Percentiles rank a stretch among this genome's conserved stretches.
phyloP scores from a whole-genome alignment of 306 rosid species.

The Herpetospermum pedunculosum region DNA sequence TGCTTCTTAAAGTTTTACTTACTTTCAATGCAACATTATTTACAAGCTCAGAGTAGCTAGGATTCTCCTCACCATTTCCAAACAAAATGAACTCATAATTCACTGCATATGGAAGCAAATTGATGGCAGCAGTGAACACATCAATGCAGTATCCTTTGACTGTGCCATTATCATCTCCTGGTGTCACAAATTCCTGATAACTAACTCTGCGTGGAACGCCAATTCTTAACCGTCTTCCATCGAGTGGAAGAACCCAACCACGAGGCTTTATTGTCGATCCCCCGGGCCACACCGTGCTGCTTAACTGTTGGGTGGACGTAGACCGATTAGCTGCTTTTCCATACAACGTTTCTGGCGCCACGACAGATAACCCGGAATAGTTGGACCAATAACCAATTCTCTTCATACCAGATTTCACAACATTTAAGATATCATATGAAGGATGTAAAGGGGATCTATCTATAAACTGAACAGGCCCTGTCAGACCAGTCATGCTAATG shows the following conservation, averaged over 20 bases:
- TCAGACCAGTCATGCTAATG: conserved; percentile 25
- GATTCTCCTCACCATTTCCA: conserved; percentile 40
- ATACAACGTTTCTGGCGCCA: conserved; percentile 20
- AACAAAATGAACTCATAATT: conserved; percentile 30
- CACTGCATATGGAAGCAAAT: conserved; percentile 35
- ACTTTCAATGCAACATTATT: conserved; percentile 22
- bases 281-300: conserved; percentile 32
- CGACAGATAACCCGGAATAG: conserved; percentile 29
- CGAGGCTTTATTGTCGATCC: conserved; percentile 29
- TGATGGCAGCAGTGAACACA: conserved; percentile 33
- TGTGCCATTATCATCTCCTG: conserved; percentile 12
- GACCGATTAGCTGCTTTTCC: conserved; percentile 15
- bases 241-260: conserved; percentile 37
- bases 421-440: conserved; percentile 34
- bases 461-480: conserved; percentile 30
- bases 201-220: conserved; percentile 41
- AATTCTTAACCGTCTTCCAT: conserved; percentile 26
- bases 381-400: conserved; percentile 38
- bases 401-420: conserved; percentile 14
- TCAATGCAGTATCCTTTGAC: conserved; percentile 43
- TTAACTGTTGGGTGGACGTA: conserved; percentile 15
- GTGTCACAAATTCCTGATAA: conserved; percentile 28
- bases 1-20: conserved; percentile 8
- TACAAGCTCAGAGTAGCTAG: conserved; percentile 29
- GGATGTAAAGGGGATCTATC: conserved; percentile 27